Conservation (phyloP, 2,329 filamentous ascomycete species). For the Sclerotinia subarctica region DNA sequence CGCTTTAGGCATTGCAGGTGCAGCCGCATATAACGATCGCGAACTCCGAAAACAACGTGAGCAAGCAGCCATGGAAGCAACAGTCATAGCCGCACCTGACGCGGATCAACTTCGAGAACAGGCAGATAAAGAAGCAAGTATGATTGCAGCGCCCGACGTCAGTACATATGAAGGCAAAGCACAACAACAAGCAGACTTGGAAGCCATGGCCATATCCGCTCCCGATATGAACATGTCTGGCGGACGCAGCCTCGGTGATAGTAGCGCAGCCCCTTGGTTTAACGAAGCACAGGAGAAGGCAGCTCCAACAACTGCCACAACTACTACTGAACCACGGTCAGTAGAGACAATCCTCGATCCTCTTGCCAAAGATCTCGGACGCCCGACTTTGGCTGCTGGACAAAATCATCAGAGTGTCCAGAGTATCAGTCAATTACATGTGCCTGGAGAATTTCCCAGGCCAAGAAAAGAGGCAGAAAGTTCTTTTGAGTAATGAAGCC, state of each 20-base stretch:
- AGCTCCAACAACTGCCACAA: conserved; percentile 3
- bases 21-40: conserved; percentile 26
- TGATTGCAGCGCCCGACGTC: conserved; percentile 32
- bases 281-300: neutral
- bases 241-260: conserved; percentile 28
- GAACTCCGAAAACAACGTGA: conserved; percentile 23
- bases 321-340: conserved; percentile 6
- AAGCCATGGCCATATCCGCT: conserved; percentile 23
- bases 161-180: conserved; percentile 19
- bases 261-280: conserved; percentile 10
- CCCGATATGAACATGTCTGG: conserved; percentile 28
- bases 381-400: conserved; percentile 30
- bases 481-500: conserved; percentile 1
- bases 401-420: conserved; percentile 33
- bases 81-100: conserved; percentile 32
- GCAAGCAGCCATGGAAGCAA: conserved; percentile 25
- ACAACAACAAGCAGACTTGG: conserved; percentile 26
- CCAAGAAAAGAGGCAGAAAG: neutral
- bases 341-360: conserved; percentile 23
- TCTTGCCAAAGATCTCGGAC: conserved; percentile 23
- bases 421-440: conserved; percentile 36
- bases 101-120: conserved; percentile 22
- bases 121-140: conserved; percentile 30
- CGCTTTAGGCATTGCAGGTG: conserved; percentile 24
- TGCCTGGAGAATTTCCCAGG: conserved; percentile 37